Percentiles rank a stretch among this genome's conserved stretches.
These are phyloP conservation scores for Coniochaeta sp. DNA, from an alignment of 2,329 filamentous ascomycete genomes.

Conservation along the genomic window DNA sequence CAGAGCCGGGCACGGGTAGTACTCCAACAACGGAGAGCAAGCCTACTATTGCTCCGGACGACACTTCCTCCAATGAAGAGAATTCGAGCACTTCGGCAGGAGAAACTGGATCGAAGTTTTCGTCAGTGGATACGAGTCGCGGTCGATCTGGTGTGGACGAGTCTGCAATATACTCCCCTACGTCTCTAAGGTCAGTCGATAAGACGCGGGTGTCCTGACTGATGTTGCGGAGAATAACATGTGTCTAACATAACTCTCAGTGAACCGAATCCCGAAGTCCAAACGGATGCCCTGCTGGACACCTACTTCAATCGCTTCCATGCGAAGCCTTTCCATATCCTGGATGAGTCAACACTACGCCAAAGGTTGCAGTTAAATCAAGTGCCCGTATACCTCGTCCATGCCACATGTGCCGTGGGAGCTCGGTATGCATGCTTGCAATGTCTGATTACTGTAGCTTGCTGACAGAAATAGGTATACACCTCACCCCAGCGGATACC, in stretches of 20 bases:
- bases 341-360: conserved; percentile 69
- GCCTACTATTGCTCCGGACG: conserved; percentile 13
- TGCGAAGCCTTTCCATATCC: conserved; percentile 72
- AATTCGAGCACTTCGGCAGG: conserved; percentile 17
- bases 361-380: conserved; percentile 65
- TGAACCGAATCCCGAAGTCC: conserved; percentile 37
- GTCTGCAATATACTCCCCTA: conserved; percentile 34
- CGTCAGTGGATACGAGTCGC: conserved; percentile 26
- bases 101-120: conserved; percentile 33
- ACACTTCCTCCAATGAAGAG: conserved; percentile 6
- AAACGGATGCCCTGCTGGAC: conserved; percentile 60
- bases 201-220: not conserved
- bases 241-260: conserved; percentile 19
- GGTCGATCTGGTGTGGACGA: conserved; percentile 25
- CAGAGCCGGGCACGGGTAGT: conserved; percentile 20
- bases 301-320: conserved; percentile 76
- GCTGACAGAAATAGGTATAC: conserved; percentile 51
- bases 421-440: conserved; percentile 40
- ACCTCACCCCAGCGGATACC: conserved; percentile 58
- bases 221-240: not conserved
- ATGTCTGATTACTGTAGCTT: conserved; percentile 8
- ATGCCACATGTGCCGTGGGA: conserved; percentile 55
- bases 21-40: conserved; percentile 18
- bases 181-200: conserved; percentile 24
- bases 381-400: conserved; percentile 46